A percentile compares a stretch with the other conserved stretches of the same genome.
phyloP scores from a whole-genome alignment of 306 rosid genomes.

The Echinosophora koreensis region DNA sequence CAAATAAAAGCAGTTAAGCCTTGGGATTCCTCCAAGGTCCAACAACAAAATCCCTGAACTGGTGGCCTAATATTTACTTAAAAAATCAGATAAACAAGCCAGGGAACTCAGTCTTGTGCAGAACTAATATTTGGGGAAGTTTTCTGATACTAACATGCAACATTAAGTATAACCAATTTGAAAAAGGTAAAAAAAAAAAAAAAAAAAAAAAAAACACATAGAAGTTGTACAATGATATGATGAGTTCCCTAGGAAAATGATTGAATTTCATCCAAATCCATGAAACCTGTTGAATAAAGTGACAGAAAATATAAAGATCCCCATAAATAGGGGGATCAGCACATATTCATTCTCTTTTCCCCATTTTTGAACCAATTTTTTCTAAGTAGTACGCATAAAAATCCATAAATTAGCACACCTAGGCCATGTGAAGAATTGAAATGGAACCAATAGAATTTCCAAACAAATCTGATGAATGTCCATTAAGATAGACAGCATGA shows the following conservation, averaged over 20 bases:
- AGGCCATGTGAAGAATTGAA: slow-evolving; percentile 7
- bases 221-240: not conserved
- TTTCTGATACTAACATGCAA: slow-evolving; percentile 1
- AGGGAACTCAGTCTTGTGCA: slow-evolving; percentile 7
- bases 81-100: not conserved
- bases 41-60: not conserved
- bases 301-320: not conserved
- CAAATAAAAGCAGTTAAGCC: slow-evolving; percentile 9
- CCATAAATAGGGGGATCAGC: not conserved
- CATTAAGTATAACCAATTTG: slow-evolving; percentile 3
- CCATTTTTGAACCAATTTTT: not conserved
- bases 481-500: not conserved
- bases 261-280: slow-evolving; percentile 19
- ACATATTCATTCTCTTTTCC: not conserved
- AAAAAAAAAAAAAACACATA: not conserved
- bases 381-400: not conserved
- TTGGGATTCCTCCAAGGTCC: not conserved
- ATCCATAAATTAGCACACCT: slow-evolving; percentile 14
- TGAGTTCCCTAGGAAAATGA: not conserved
- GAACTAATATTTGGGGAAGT: slow-evolving; percentile 10
- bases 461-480: not conserved
- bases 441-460: slow-evolving; percentile 5
- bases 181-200: not conserved
- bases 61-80: not conserved
- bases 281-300: not conserved